Evolutionary conservation across 768 basidiomycete genomes (phyloP), one percentile per base, ranked within the genome.

Genomic region (Hypholoma sublateritium): DNA sequence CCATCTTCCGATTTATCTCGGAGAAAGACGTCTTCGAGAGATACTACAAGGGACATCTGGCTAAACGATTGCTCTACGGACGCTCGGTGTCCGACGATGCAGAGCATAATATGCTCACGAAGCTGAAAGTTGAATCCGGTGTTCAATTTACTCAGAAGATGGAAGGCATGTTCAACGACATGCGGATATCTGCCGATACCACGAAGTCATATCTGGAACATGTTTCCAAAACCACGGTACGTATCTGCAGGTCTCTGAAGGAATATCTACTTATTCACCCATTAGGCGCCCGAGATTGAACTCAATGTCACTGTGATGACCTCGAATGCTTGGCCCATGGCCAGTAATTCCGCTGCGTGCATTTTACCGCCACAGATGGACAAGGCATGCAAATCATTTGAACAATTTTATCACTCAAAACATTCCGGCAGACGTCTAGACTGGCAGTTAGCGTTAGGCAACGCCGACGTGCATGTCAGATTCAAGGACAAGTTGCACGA

Each of bases 121-220:
- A 97, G 73, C 85, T 99, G 66, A 98, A 98, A 75, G 82, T 96
- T 22, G 96, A 98, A 74, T 95, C 91, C 66, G 96, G 96, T 6
- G 89, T 88, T 64, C 93, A 96, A 68, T 99, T 98, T 72, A 98
- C 97, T 1, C 93, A 96, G 73, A 95, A 95, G 70, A 77, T 98
- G 65, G 95, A 99, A 71, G 95, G 95, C 56, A 99, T 99, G 96
- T 97, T 99, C 83, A 82, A 93, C 62, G 96, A 98, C 68, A 95
- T 99, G 86, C 91, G 86, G 65, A 70, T 95, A 25, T 96, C 93
- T 5, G 72, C 77, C 17, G 97, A 99, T 55, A 86, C 86, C 14
- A 90, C 89, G 80, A 76, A 81, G 35, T 84, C 82, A 4, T 99
- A 94, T 69, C 82, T 82, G 42, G 75, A 74, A 9, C 74, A 83